Evolutionary conservation across 1,284 basidiomycete species (phyloP).

Genomic region (Anthracocystis walkeri): DNA sequence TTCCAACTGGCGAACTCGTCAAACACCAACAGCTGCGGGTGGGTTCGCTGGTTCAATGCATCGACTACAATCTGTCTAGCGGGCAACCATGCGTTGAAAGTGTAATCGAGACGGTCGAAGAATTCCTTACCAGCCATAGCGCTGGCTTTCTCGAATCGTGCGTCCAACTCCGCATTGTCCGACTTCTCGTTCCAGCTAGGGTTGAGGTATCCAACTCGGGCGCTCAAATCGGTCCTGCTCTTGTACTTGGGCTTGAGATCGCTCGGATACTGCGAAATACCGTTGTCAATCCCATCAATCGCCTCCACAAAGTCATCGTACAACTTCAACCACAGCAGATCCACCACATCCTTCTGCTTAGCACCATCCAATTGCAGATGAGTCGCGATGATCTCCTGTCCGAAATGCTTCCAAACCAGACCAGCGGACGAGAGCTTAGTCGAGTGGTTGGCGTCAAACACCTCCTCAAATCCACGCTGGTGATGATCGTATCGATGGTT

Average conservation of each 20-base stretch:
- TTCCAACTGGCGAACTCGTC: constrained; percentile 88
- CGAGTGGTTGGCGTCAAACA: constrained; percentile 81
- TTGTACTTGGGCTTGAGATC: constrained; percentile 62
- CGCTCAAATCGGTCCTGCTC: constrained; percentile 64
- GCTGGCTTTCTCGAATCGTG: constrained; percentile 81
- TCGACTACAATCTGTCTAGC: constrained; percentile 83
- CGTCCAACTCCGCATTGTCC: constrained; percentile 49
- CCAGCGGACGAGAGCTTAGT: constrained; percentile 95
- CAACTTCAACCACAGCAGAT: constrained; percentile 85
- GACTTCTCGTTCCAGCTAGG: constrained; percentile 66
- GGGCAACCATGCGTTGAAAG: constrained; percentile 89
- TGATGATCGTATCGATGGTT: constrained; percentile 92
- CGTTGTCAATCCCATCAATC: constrained; percentile 87
- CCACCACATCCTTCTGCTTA: constrained; percentile 76
- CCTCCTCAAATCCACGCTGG: constrained; percentile 90
- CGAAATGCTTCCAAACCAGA: constrained; percentile 85
- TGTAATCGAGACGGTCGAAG: constrained; percentile 82
- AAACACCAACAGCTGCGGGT: constrained; percentile 81
- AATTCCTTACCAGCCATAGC: constrained; percentile 88
- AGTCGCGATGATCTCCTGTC: constrained; percentile 84
- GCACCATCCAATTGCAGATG: constrained; percentile 72
- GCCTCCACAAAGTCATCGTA: constrained; percentile 94
- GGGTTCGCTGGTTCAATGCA: constrained; percentile 76
- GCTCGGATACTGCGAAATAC: constrained; percentile 62
- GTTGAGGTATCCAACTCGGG: constrained; percentile 63